Evolutionary conservation across 352 stramenopile species (phyloP).

Genomic region (Globisporangium solare): DNA sequence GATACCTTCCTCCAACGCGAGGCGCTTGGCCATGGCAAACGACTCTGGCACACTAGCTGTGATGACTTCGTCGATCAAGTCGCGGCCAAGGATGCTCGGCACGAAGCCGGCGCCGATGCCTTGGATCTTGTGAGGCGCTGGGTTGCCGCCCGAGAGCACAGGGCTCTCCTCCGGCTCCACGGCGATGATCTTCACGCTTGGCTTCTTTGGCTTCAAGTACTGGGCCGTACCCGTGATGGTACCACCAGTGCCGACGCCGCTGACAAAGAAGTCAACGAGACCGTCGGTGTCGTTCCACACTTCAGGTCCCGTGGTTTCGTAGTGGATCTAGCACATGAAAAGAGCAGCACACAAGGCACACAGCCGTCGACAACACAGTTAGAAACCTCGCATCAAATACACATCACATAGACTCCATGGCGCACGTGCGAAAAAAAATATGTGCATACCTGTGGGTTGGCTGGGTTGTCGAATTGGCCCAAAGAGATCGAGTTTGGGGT

Average conservation of each 20-base stretch:
- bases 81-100: constrained; percentile 68
- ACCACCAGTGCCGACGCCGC: constrained; percentile 81
- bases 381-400: no score
- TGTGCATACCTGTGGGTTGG: constrained; percentile 83
- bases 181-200: constrained; percentile 72
- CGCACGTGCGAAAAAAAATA: not conserved
- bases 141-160: constrained; percentile 78
- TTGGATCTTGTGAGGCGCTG: constrained; percentile 83
- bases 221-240: constrained; percentile 82
- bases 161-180: constrained; percentile 83
- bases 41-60: constrained; percentile 74
- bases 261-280: constrained; percentile 86
- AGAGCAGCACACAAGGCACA: not conserved
- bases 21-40: constrained; percentile 84
- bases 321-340: constrained; percentile 53
- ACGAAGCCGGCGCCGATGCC: constrained; percentile 84
- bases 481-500: constrained; percentile 82
- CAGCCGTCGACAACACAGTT: not conserved
- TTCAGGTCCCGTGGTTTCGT: constrained; percentile 83
- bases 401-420: no score
- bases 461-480: constrained; percentile 96
- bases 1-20: constrained; percentile 82
- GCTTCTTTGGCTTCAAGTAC: constrained; percentile 88
- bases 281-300: constrained; percentile 88
- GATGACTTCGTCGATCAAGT: constrained; percentile 89